phyloP scores from a whole-genome alignment of 805 yeast species.

The Starmerella vitae region DNA sequence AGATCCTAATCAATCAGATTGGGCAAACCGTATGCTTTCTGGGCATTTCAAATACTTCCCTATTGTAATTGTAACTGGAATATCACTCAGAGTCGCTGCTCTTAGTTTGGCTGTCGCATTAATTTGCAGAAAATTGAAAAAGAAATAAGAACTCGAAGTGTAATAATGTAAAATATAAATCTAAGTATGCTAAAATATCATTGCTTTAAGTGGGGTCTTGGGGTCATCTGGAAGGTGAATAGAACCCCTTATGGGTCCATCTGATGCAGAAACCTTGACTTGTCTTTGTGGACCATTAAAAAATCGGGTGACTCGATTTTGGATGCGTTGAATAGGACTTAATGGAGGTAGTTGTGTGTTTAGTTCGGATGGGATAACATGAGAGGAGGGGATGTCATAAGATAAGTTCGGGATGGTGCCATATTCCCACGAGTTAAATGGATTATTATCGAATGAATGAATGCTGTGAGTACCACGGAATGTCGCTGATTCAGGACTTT shows the following conservation, averaged over 20 bases:
- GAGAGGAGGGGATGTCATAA: not conserved
- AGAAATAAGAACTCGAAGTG: not conserved
- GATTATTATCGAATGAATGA: no score
- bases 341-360: not conserved
- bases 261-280: not conserved
- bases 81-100: not conserved
- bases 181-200: not conserved
- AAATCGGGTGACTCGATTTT: slow-evolving; percentile 1
- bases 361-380: not conserved
- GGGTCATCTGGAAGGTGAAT: slow-evolving; percentile 13
- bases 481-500: no score
- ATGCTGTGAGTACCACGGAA: no score
- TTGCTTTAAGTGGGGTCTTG: slow-evolving; percentile 11
- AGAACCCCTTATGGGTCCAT: slow-evolving; percentile 5
- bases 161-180: no score
- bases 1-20: slow-evolving; percentile 19
- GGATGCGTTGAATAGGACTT: slow-evolving; percentile 1
- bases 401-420: not conserved
- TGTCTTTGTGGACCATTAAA: slow-evolving; percentile 7
- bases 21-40: slow-evolving; percentile 18
- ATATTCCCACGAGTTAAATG: not conserved
- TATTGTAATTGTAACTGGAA: slow-evolving; percentile 14
- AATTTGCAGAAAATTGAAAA: not conserved
- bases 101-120: not conserved
- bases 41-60: slow-evolving; percentile 22